Conservation (phyloP, 495 filamentous ascomycete genomes). For the Extremus antarcticus region DNA sequence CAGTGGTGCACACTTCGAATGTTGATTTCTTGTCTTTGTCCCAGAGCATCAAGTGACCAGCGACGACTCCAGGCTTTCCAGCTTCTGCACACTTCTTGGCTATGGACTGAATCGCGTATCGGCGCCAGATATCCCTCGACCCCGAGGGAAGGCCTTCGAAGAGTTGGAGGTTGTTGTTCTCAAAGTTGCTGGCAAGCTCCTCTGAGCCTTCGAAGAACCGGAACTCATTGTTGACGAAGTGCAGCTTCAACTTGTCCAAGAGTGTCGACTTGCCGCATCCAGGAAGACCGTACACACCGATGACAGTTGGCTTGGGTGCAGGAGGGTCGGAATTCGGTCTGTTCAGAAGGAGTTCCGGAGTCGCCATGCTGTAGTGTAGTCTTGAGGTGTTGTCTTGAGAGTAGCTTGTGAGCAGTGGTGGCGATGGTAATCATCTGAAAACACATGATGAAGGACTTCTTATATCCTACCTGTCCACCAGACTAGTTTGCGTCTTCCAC, state of each 20-base stretch:
- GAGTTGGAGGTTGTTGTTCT: constrained; percentile 40
- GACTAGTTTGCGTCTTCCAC: too few relatives aligned
- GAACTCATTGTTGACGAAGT: constrained; percentile 34
- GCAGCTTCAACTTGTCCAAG: constrained; percentile 34
- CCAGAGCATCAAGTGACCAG: constrained; percentile 56
- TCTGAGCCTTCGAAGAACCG: constrained; percentile 44
- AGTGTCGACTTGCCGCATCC: constrained; percentile 51
- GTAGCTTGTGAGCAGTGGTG: too few relatives aligned
- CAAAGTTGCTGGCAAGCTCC: constrained; percentile 34
- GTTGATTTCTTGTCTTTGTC: constrained; percentile 29
- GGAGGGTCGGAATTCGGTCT: too few relatives aligned
- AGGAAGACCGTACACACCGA: constrained; percentile 52
- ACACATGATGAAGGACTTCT: too few relatives aligned
- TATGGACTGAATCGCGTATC: constrained; percentile 41
- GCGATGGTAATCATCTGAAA: too few relatives aligned
- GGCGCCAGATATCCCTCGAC: constrained; percentile 35
- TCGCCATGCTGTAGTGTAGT: neutral
- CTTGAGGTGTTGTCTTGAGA: too few relatives aligned
- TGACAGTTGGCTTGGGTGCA: constrained; percentile 35
- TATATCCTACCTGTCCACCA: too few relatives aligned
- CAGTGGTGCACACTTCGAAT: constrained; percentile 33
- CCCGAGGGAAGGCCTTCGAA: constrained; percentile 35
- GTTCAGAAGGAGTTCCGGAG: too few relatives aligned
- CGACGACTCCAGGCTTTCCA: constrained; percentile 39
- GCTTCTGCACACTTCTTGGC: constrained; percentile 28